phyloP scores from a whole-genome alignment of 495 filamentous ascomycete genomes.

The Tuber calosporum region DNA sequence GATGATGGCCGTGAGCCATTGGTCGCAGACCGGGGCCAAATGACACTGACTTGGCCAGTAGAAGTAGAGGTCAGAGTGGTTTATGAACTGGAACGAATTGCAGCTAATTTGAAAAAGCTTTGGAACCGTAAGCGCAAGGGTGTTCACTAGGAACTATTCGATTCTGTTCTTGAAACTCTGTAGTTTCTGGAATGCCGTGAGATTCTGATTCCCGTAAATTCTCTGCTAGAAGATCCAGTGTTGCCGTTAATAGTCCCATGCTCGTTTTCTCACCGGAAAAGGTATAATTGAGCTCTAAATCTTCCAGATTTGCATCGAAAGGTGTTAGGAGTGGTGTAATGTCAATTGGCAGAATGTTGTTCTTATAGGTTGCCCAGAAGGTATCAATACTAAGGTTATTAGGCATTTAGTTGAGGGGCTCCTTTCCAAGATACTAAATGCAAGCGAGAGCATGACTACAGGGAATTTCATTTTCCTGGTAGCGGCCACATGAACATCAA shows the following conservation, averaged over 20 bases:
- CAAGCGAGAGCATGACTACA: not conserved
- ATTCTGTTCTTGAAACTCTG: not conserved
- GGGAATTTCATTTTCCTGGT: not conserved
- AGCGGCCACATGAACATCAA: not conserved
- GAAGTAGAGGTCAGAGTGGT: not conserved
- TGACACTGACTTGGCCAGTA: not conserved
- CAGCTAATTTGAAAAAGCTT: not conserved
- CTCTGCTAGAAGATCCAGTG: not conserved
- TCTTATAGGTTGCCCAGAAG: too few relatives aligned
- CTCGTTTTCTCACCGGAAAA: not conserved
- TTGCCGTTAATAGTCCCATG: not conserved
- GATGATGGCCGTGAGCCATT: not conserved
- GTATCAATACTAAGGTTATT: too few relatives aligned
- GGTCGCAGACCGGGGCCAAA: not conserved
- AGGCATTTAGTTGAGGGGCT: not conserved
- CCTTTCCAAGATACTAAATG: not conserved
- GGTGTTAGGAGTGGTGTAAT: too few relatives aligned
- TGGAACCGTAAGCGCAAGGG: not conserved
- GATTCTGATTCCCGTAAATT: not conserved
- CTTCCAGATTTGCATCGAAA: too few relatives aligned
- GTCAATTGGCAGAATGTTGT: too few relatives aligned
- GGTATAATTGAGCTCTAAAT: too few relatives aligned
- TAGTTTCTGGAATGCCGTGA: not conserved
- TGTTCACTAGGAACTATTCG: not conserved
- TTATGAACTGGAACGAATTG: not conserved